These are phyloP conservation scores for Candida gigantensis DNA, from an alignment of 1,139 yeast species.

Conservation along the genomic window DNA sequence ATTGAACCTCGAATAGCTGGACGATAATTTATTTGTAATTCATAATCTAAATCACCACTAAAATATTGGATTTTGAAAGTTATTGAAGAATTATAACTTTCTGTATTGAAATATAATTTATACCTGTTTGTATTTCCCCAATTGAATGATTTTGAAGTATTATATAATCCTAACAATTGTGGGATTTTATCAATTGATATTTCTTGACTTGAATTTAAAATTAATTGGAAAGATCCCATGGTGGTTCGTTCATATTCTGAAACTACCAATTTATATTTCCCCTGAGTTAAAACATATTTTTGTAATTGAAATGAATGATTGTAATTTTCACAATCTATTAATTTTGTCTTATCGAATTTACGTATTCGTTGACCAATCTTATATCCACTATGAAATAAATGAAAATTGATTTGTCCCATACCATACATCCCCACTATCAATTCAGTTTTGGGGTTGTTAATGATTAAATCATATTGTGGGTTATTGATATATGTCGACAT, in stretches of 20 bases:
- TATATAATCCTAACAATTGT: constrained; percentile 38
- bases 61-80: constrained; percentile 29
- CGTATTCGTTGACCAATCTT: constrained; percentile 20
- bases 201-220: constrained; percentile 16
- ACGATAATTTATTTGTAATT: constrained; percentile 29
- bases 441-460: constrained; percentile 18
- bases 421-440: constrained; percentile 28
- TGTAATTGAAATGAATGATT: constrained; percentile 19
- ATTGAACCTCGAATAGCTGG: constrained; percentile 48
- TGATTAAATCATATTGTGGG: constrained; percentile 56
- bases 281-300: constrained; percentile 29
- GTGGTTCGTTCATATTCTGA: constrained; percentile 29
- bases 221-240: constrained; percentile 15
- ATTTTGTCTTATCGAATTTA: constrained; percentile 30
- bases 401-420: constrained; percentile 28
- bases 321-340: constrained; percentile 32
- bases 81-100: constrained; percentile 23
- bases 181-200: constrained; percentile 20
- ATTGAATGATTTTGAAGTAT: constrained; percentile 20
- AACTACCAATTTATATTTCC: constrained; percentile 35
- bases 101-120: constrained; percentile 29
- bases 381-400: constrained; percentile 39
- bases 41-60: constrained; percentile 20
- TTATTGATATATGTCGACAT: constrained; percentile 52
- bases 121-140: constrained; percentile 45